These are phyloP conservation scores for Citrullus colocynthis DNA, from an alignment of 306 rosid genomes.

Conservation along the genomic window DNA sequence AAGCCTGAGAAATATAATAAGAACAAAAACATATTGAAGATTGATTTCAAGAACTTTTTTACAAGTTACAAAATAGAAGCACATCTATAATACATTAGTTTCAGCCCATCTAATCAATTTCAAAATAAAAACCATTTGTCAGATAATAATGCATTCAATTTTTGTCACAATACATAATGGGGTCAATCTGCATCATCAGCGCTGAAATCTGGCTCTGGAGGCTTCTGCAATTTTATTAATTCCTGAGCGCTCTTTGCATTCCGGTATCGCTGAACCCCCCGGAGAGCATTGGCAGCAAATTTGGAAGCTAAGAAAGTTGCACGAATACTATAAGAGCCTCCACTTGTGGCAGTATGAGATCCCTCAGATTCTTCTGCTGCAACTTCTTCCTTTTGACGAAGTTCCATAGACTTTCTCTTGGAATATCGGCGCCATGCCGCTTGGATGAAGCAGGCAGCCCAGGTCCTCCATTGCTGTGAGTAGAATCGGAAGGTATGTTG, in stretches of 20 bases:
- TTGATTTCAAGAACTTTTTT: not conserved
- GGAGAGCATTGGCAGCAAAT: slow-evolving; percentile 88
- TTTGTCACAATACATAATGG: not conserved
- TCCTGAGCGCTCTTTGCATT: slow-evolving; percentile 74
- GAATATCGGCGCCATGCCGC: slow-evolving; percentile 96
- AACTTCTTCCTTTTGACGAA: slow-evolving; percentile 53
- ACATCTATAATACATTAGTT: slow-evolving; percentile 6
- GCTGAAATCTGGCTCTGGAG: slow-evolving; percentile 92
- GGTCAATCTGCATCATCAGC: slow-evolving; percentile 66
- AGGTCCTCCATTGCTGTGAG: slow-evolving; percentile 96
- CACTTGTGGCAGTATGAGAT: slow-evolving; percentile 23
- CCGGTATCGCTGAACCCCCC: slow-evolving; percentile 79
- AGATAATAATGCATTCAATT: not conserved
- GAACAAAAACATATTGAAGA: not conserved
- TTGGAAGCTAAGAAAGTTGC: slow-evolving; percentile 82
- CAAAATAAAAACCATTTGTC: not conserved
- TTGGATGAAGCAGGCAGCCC: slow-evolving; percentile 99
- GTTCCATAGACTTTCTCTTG: slow-evolving; percentile 75
- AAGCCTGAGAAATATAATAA: not conserved
- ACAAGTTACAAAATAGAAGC: slow-evolving; percentile 7
- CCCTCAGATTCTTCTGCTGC: slow-evolving; percentile 38
- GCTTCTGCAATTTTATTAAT: slow-evolving; percentile 77
- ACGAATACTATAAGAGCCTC: slow-evolving; percentile 63
- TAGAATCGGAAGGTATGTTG: slow-evolving; percentile 97
- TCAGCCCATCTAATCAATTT: not conserved